Conservation (phyloP, 139 green algal species). For the Haematococcus lacustris region DNA sequence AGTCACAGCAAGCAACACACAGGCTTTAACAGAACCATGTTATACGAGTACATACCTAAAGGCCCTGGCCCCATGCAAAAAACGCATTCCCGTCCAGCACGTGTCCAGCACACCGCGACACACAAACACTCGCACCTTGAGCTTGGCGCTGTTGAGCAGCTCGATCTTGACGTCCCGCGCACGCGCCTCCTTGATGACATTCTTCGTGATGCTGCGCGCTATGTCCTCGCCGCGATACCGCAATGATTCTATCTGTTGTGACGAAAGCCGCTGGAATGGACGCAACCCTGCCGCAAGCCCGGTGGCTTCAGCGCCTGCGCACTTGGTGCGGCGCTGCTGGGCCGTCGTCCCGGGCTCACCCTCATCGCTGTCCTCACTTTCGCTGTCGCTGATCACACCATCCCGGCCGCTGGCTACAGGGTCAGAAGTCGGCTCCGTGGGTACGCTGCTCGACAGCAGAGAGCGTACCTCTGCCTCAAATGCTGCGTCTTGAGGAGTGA, state of each 20-base stretch:
- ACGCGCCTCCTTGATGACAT: slow-evolving; percentile 70
- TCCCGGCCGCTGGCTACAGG: not conserved
- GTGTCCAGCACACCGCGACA: no score
- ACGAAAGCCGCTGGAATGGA: slow-evolving; percentile 35
- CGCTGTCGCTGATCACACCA: slow-evolving; percentile 13
- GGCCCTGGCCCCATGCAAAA: slow-evolving; percentile 61
- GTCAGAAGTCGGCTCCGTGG: not conserved
- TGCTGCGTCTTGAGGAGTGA: slow-evolving; percentile 35
- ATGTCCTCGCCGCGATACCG: slow-evolving; percentile 83
- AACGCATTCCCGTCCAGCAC: no score
- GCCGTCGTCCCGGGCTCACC: no score
- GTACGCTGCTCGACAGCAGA: no score
- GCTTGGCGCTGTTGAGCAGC: slow-evolving; percentile 75
- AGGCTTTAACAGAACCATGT: no score
- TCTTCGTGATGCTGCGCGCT: slow-evolving; percentile 60
- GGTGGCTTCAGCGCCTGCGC: no score
- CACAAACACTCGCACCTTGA: slow-evolving; percentile 14
- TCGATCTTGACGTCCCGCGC: slow-evolving; percentile 80
- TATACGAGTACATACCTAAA: slow-evolving; percentile 88
- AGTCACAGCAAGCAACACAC: no score
- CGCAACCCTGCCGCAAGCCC: no score
- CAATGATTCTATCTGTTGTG: slow-evolving; percentile 44
- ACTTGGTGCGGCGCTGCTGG: no score
- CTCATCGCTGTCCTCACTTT: slow-evolving; percentile 2
- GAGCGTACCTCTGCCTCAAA: no score